A percentile compares a stretch with the other conserved stretches of the same genome.
Conservation (phyloP, 768 basidiomycete species). For the Obba rivulosa region DNA sequence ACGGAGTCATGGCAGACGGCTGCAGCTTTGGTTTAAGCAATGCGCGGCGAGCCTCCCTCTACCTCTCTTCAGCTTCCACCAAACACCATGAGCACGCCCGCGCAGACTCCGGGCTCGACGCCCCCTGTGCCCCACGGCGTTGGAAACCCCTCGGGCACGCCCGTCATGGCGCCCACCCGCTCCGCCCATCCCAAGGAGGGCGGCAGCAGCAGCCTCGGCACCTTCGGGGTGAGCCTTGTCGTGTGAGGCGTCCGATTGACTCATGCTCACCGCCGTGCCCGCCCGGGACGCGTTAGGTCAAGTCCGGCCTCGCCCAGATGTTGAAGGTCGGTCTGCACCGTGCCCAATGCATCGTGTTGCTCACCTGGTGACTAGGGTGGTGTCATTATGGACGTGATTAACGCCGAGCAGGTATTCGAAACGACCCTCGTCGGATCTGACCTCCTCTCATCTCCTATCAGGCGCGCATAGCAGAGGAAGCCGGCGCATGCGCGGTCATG, state of each 20-base stretch:
- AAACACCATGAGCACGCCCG: constrained; percentile 22
- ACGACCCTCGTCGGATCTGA: constrained; percentile 26
- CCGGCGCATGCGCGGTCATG: constrained; percentile 98
- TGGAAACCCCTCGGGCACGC: constrained; percentile 35
- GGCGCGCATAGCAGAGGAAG: constrained; percentile 96
- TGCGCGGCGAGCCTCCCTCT: neutral
- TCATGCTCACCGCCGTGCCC: no score
- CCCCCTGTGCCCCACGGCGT: constrained; percentile 25
- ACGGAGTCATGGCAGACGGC: no score
- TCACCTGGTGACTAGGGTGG: constrained; percentile 48
- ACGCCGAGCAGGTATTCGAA: constrained; percentile 53
- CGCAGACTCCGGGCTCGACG: constrained; percentile 18
- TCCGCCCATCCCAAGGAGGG: constrained; percentile 42
- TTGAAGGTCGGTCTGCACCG: constrained; percentile 56
- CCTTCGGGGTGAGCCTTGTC: constrained; percentile 53
- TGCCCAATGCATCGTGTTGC: constrained; percentile 1
- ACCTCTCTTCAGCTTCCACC: constrained; percentile 1
- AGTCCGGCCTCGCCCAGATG: constrained; percentile 95
- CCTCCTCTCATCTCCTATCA: constrained; percentile 24
- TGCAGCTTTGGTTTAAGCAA: no score
- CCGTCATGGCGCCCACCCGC: constrained; percentile 48
- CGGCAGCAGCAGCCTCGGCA: constrained; percentile 57
- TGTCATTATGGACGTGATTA: constrained; percentile 95
- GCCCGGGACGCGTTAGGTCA: constrained; percentile 49
- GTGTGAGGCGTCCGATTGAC: no score